phyloP scores from a whole-genome alignment of 768 basidiomycete genomes.

The Mycena polygramma region DNA sequence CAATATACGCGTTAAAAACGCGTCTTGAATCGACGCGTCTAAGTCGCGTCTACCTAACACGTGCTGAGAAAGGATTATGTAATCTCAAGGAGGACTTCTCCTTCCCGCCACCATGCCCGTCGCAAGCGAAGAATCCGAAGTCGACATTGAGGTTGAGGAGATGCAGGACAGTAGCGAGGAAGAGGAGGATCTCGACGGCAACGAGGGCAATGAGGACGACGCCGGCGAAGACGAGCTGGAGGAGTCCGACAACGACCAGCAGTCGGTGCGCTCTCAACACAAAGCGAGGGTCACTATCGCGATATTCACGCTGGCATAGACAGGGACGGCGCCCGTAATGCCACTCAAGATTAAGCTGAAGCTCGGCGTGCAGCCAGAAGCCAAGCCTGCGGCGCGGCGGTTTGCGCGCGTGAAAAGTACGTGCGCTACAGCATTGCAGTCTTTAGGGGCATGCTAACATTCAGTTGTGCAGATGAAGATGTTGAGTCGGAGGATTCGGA shows the following conservation, averaged over 20 bases:
- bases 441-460: no score
- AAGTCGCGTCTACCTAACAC: no score
- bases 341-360: constrained; percentile 37
- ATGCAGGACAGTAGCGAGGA: constrained; percentile 25
- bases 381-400: constrained; percentile 2
- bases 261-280: constrained; percentile 13
- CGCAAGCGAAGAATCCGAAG: constrained; percentile 35
- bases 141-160: constrained; percentile 32
- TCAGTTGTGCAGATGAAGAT: constrained; percentile 47
- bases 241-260: constrained; percentile 27
- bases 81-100: not conserved
- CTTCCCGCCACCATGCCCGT: not conserved
- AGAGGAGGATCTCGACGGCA: not conserved
- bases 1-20: no score
- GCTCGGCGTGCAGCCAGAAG: constrained; percentile 25
- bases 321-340: not conserved
- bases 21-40: no score
- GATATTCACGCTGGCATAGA: not conserved
- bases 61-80: no score
- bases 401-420: constrained; percentile 23
- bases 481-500: constrained; percentile 52
- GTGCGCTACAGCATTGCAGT: not conserved
- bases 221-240: constrained; percentile 35
- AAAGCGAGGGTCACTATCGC: not conserved
- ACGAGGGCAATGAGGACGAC: constrained; percentile 18